These are phyloP conservation scores for Coniosporium tulheliwenetii DNA, from an alignment of 2,329 filamentous ascomycete genomes.

Conservation along the genomic window DNA sequence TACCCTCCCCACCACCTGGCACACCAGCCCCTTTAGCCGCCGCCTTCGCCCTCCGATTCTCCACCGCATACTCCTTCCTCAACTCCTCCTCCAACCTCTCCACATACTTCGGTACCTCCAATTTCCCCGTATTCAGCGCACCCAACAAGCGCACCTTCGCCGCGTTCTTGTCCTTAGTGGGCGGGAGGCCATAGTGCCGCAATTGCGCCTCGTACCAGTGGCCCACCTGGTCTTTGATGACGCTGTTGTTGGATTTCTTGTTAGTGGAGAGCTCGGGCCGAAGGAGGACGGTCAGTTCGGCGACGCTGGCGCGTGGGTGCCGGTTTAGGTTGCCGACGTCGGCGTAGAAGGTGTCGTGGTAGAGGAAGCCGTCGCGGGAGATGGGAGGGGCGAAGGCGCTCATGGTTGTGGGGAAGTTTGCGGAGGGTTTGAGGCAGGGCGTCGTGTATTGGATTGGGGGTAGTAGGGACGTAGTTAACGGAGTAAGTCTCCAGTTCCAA, in stretches of 20 bases:
- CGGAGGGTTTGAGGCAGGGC: too few relatives aligned
- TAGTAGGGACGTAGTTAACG: too few relatives aligned
- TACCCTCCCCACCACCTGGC: not conserved
- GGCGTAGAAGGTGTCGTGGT: constrained; percentile 12
- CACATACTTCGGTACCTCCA: constrained; percentile 35
- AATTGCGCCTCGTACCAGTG: constrained; percentile 50
- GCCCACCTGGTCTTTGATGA: constrained; percentile 32
- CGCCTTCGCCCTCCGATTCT: constrained; percentile 32
- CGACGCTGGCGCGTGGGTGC: constrained; percentile 11
- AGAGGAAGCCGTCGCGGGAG: constrained; percentile 13
- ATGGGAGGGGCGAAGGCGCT: constrained; percentile 5
- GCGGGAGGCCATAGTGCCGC: constrained; percentile 43
- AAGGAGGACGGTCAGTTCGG: constrained; percentile 10
- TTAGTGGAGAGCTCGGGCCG: not conserved
- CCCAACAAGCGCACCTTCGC: constrained; percentile 45
- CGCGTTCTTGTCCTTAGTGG: constrained; percentile 40
- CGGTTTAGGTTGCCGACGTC: constrained; percentile 12
- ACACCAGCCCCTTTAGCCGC: constrained; percentile 1
- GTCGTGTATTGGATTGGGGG: too few relatives aligned
- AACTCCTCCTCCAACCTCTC: constrained; percentile 35
- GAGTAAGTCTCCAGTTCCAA: too few relatives aligned
- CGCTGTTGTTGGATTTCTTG: constrained; percentile 5
- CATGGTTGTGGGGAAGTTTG: constrained; percentile 2
- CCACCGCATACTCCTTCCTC: constrained; percentile 41
- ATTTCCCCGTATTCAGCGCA: constrained; percentile 31